Conservation (phyloP, 768 basidiomycete species). For the Suillus spraguei region DNA sequence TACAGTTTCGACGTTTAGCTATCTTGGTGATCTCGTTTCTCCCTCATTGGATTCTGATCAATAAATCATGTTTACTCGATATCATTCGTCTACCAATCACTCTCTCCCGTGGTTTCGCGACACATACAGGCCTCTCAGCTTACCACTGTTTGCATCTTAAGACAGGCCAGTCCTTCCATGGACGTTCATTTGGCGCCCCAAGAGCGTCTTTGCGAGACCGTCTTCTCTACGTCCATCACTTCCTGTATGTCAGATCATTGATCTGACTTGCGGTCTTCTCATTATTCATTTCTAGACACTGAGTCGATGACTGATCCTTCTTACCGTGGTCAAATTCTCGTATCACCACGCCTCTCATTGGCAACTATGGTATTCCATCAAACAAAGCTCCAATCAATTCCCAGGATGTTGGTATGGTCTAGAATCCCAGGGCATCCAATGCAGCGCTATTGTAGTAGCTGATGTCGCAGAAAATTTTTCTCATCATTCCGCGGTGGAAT, state of each 20-base stretch:
- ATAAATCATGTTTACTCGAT: constrained; percentile 59
- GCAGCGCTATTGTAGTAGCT: constrained; percentile 89
- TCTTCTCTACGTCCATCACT: constrained; percentile 98
- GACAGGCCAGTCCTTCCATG: constrained; percentile 90
- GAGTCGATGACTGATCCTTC: constrained; percentile 99
- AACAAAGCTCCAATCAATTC: constrained; percentile 75
- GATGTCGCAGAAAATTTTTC: constrained; percentile 96
- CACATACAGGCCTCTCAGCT: constrained; percentile 52
- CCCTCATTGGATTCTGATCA: constrained; percentile 49
- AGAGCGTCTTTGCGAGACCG: constrained; percentile 92
- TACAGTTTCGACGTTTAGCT: constrained; percentile 48
- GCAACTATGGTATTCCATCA: constrained; percentile 94
- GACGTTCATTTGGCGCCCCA: constrained; percentile 89
- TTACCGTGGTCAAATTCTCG: constrained; percentile 96
- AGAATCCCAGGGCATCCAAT: constrained; percentile 89
- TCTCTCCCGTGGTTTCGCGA: constrained; percentile 64
- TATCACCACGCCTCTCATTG: constrained; percentile 97
- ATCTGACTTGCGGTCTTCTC: constrained; percentile 9
- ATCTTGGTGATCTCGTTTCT: constrained; percentile 93
- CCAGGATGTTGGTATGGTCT: constrained; percentile 85
- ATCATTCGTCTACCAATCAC: constrained; percentile 47
- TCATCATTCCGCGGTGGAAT: constrained; percentile 93
- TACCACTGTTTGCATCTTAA: constrained; percentile 91
- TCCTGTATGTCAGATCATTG: constrained; percentile 65
- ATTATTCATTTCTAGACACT: constrained; percentile 66